Conservation (phyloP, 139 green algal genomes). For the Chlamydomonas sphaeroides region DNA sequence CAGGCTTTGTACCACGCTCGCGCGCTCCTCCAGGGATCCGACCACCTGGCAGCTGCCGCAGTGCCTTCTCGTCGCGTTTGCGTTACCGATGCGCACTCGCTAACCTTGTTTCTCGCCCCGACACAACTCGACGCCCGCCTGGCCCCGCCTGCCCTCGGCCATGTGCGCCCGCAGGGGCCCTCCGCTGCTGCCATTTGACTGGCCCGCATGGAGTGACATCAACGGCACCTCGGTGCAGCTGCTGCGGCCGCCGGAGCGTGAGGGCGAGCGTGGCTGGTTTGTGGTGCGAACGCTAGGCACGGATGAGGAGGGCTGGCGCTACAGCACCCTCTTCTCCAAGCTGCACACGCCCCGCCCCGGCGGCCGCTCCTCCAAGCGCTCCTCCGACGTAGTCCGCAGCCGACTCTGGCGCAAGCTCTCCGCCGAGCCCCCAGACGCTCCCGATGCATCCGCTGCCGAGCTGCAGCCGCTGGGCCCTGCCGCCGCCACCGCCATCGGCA, state of each 20-base stretch:
- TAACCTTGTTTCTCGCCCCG: too few relatives aligned
- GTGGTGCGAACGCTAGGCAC: conserved; percentile 57
- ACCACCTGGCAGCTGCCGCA: too few relatives aligned
- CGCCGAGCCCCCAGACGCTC: background rate
- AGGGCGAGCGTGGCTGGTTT: conserved; percentile 59
- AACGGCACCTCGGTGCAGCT: conserved; percentile 36
- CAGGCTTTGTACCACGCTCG: too few relatives aligned
- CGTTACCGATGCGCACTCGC: too few relatives aligned
- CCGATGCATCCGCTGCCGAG: too few relatives aligned
- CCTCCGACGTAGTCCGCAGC: conserved; percentile 61
- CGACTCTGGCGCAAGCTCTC: conserved; percentile 58
- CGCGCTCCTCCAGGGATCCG: too few relatives aligned
- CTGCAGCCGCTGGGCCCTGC: too few relatives aligned
- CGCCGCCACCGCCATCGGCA: too few relatives aligned
- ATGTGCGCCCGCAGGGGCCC: conserved; percentile 32
- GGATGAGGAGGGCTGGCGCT: conserved; percentile 73
- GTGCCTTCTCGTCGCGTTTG: too few relatives aligned
- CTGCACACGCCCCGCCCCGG: conserved; percentile 52
- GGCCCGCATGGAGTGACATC: conserved; percentile 49
- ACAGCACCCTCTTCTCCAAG: conserved; percentile 61
- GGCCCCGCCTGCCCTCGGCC: too few relatives aligned
- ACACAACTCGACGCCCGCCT: too few relatives aligned
- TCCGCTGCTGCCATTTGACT: conserved; percentile 50
- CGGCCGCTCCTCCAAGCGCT: conserved; percentile 67
- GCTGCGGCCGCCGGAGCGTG: conserved; percentile 26